Conservation (phyloP, 2,329 filamentous ascomycete species). For the Neofusicoccum sp. region DNA sequence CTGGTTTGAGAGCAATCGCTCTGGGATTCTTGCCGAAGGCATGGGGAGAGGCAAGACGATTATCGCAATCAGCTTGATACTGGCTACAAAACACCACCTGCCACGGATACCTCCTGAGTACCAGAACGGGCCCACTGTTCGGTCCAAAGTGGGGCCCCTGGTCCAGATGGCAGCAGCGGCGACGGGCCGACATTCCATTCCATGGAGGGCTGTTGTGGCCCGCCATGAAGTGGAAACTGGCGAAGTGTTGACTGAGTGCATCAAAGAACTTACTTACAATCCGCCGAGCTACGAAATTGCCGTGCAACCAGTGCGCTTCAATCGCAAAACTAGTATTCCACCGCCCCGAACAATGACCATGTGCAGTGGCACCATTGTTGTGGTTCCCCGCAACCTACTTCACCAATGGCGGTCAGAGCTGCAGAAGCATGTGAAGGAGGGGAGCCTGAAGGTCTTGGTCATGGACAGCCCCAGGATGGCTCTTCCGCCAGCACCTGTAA, state of each 20-base stretch:
- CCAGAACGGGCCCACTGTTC: constrained; percentile 43
- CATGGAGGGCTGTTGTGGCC: constrained; percentile 68
- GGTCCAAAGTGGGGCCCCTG: constrained; percentile 59
- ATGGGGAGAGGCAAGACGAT: constrained; percentile 83
- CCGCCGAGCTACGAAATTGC: constrained; percentile 43
- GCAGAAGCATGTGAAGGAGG: constrained; percentile 64
- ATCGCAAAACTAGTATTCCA: constrained; percentile 40
- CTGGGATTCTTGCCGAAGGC: constrained; percentile 77
- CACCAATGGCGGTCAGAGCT: constrained; percentile 85
- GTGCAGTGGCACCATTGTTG: constrained; percentile 68
- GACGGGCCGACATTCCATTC: constrained; percentile 63
- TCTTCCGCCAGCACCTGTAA: constrained; percentile 54
- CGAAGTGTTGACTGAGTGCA: constrained; percentile 40
- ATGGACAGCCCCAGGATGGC: constrained; percentile 53
- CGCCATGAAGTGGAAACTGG: constrained; percentile 47
- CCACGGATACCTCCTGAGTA: constrained; percentile 65
- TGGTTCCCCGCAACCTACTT: constrained; percentile 80
- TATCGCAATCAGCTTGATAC: constrained; percentile 70
- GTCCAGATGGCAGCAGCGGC: constrained; percentile 73
- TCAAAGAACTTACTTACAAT: constrained; percentile 32
- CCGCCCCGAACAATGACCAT: constrained; percentile 57
- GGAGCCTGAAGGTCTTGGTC: constrained; percentile 62
- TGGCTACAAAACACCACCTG: constrained; percentile 70
- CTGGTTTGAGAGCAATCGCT: constrained; percentile 70
- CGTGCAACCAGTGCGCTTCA: constrained; percentile 38